Evolutionary conservation across 768 basidiomycete genomes (phyloP).

Genomic region (Hypholoma fasciculare): DNA sequence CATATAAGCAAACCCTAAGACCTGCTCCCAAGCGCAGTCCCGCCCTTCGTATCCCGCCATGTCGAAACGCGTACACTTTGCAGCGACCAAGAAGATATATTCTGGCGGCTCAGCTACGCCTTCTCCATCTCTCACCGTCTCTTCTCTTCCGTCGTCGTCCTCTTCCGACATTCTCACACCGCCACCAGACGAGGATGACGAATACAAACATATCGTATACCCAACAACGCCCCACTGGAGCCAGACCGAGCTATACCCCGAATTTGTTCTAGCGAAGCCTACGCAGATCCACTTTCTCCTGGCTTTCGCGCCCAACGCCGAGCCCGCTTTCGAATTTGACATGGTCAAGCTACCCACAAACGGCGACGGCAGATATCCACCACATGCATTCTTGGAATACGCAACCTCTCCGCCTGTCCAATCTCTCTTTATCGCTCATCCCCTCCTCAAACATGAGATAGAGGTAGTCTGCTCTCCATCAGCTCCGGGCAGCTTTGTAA

Average conservation of each 20-base stretch:
- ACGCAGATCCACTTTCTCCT: slow-evolving; percentile 45
- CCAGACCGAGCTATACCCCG: slow-evolving; percentile 25
- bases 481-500: slow-evolving; percentile 30
- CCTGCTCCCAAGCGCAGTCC: slow-evolving; percentile 18
- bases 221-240: slow-evolving; percentile 29
- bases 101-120: slow-evolving; percentile 32
- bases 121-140: slow-evolving; percentile 36
- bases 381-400: slow-evolving; percentile 36
- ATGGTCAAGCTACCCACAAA: slow-evolving; percentile 32
- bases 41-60: slow-evolving; percentile 15
- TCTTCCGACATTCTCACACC: slow-evolving; percentile 38
- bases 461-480: slow-evolving; percentile 29
- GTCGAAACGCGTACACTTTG: slow-evolving; percentile 44
- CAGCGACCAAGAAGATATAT: slow-evolving; percentile 35
- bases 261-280: slow-evolving; percentile 19
- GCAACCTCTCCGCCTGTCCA: slow-evolving; percentile 43
- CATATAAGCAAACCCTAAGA: slow-evolving; percentile 30
- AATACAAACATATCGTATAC: slow-evolving; percentile 20
- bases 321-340: slow-evolving; percentile 39
- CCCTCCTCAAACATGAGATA: slow-evolving; percentile 32
- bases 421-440: slow-evolving; percentile 32
- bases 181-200: slow-evolving; percentile 27
- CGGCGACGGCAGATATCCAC: slow-evolving; percentile 17
- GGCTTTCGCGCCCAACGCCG: slow-evolving; percentile 32
- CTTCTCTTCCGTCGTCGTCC: slow-evolving; percentile 36